Evolutionary conservation across 2,329 filamentous ascomycete genomes (phyloP), one percentile per base, ranked within the genome.

Genomic region (Endoconidiophora laricicola): DNA sequence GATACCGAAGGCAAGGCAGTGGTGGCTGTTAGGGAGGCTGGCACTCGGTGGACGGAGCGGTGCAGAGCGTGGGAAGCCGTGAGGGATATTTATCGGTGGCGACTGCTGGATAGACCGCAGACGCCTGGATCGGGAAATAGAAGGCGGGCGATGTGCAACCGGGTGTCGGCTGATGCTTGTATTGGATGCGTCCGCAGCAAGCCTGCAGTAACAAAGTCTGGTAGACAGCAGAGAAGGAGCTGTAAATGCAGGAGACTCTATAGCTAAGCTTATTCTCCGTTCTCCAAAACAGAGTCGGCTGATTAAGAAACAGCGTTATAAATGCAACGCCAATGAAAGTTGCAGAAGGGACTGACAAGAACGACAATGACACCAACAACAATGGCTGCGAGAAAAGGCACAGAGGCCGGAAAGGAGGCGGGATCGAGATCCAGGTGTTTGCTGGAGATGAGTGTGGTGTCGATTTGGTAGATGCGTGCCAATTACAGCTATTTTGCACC

Each of bases 11-110:
- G 37, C n/a, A 38, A 22, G 29, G 7, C 12, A 43, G 46, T 23
- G 12, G 55, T 44, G 46, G 54, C 49, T 48, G 46, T 44, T 55
- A 54, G 18, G 54, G 51, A 49, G 54, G 48, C 16, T 44, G 48
- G 43, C 16, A 40, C 40, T 40, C 24, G 49, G 47, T 38, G 10
- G 26, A 33, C 20, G 20, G 39, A 44, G 33, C 12, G 24, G 49
- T 26, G 56, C 43, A 43, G 52, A 33, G 65, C 61, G 65, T 66
- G 62, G 56, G 70, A 65, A 71, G 68, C 69, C 70, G 69, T 72
- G 63, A 68, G 66, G 64, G 64, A 60, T 60, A 64, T 56, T 57
- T 55, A 56, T 59, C 57, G 57, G 61, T 62, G 65, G 66, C 67
- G 63, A 63, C 67, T 66, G 69, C 62, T 61, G 62, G 58, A 59